Base-by-base conservation (phyloP, 2,329 filamentous ascomycete genomes). In the Epichloe typhina region DNA sequence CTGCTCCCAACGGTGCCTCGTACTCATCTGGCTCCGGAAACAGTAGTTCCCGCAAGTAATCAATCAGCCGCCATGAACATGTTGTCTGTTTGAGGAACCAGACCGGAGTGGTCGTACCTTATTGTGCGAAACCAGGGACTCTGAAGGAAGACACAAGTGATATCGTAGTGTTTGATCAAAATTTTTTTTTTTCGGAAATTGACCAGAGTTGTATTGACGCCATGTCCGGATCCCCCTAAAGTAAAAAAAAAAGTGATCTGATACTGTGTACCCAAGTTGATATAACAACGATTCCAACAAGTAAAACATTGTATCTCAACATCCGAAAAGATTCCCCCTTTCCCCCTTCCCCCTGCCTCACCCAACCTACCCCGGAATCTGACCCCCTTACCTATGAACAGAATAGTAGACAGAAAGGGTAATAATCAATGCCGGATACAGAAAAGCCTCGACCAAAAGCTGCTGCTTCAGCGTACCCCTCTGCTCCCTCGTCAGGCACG, bases 1-100 rank as follows among this genome's bases (percentile, higher is more conserved):
- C 77, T 17, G 57, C 79, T 9, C 66, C 82, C 6, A 57, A 39
- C 23, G 50, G 51, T 11, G 35, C 7, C 26, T 51, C 46, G 36
- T 21, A 31, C 33, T 44, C 45, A 3, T 37, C 50, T 19, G 50
- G 33, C 9, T 43, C 7, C 8, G 19, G 37, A 5, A 39, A 39
- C 2, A 15, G 41, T 17, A 26, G 47, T 19, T 49, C 39, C 5
- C 15, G 26, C 40, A 57, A 52, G 21, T 52, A 50, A 43, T n/a
- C 19, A 46, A 43, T n/a, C 19, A 5, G n/a, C 13, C 2, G n/a
- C 4, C 42, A 12, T 33, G 36, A 47, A 13, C n/a, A 9, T 12
- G 31, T 37, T 46, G 2, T 35, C 35, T n/a, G n/a, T 35, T 8
- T 19, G 3, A 15, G 36, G 0, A n/a, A n/a, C 36, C 0, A 9